phyloP scores from a whole-genome alignment of 1,284 basidiomycete genomes.

The Ganoderma meredithae region DNA sequence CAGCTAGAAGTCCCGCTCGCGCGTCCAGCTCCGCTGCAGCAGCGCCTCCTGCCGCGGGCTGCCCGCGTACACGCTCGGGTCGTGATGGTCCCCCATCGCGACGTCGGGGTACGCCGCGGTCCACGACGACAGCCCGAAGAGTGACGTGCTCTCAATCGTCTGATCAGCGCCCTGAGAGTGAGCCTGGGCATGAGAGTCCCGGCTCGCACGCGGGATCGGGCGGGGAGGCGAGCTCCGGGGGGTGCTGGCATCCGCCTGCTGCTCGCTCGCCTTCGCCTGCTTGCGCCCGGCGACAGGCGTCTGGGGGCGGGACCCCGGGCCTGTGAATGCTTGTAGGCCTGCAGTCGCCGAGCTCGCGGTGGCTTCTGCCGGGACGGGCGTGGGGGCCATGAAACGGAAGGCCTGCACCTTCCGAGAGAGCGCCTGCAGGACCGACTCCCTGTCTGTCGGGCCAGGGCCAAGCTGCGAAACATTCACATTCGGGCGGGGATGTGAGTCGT shows the following conservation, averaged over 20 bases:
- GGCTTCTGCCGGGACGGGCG: constrained; percentile 18
- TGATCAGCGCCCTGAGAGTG: not conserved
- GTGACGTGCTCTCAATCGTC: constrained; percentile 12
- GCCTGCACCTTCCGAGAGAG: constrained; percentile 60
- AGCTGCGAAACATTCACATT: constrained; percentile 15
- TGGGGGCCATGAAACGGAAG: constrained; percentile 35
- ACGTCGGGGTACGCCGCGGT: constrained; percentile 40
- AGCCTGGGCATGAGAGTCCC: not conserved
- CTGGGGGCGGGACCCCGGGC: constrained; percentile 24
- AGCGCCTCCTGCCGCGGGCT: constrained; percentile 37
- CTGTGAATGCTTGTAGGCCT: too few species aligned
- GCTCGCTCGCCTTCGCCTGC: constrained; percentile 16
- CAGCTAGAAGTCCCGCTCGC: constrained; percentile 26
- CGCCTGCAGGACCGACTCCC: constrained; percentile 57
- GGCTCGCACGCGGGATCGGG: constrained; percentile 27
- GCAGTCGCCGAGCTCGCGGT: constrained; percentile 3
- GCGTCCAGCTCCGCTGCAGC: constrained; percentile 32
- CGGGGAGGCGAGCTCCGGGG: constrained; percentile 32
- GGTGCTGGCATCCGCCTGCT: constrained; percentile 8
- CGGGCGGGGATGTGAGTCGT: constrained; percentile 11
- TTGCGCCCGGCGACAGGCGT: constrained; percentile 23
- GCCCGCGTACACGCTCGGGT: constrained; percentile 19
- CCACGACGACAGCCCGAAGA: constrained; percentile 38
- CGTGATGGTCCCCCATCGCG: constrained; percentile 21
- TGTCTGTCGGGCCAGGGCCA: constrained; percentile 40